Evolutionary conservation across 129 eudicot genomes (phyloP).

Genomic region (Flaveria brownii): DNA sequence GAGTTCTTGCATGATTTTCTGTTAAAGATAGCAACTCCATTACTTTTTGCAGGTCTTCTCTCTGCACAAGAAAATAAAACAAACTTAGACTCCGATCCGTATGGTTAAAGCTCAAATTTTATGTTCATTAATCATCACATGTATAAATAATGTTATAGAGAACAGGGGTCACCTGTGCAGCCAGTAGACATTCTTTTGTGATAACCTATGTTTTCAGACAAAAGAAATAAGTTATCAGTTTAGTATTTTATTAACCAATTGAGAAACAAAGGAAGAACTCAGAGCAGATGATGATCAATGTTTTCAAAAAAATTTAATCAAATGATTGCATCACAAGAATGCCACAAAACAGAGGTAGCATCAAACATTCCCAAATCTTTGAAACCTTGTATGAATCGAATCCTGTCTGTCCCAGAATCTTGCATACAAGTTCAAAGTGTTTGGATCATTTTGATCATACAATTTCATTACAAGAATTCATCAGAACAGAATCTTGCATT

Average conservation of each 20-base stretch:
- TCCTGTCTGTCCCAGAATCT: too few relatives aligned
- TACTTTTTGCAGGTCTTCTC: constrained; percentile 60
- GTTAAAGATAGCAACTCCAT: constrained; percentile 69
- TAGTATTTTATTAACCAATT: not conserved
- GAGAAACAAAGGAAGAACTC: not conserved
- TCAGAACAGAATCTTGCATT: too few relatives aligned
- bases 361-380: not conserved
- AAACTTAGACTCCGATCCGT: not conserved
- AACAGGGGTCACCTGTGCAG: constrained; percentile 64
- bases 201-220: constrained; percentile 51
- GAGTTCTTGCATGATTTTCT: constrained; percentile 73
- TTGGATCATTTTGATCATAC: too few relatives aligned
- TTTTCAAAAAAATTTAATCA: not conserved
- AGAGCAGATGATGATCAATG: not conserved
- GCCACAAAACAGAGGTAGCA: not conserved
- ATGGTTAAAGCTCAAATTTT: not conserved
- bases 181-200: constrained; percentile 59
- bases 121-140: not conserved
- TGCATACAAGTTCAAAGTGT: too few relatives aligned
- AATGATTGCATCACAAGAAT: not conserved
- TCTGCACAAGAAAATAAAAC: constrained; percentile 37
- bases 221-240: not conserved
- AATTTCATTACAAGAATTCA: too few relatives aligned
- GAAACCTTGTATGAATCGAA: too few relatives aligned
- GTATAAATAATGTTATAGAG: not conserved